Evolutionary conservation across 164 flowering plant genomes (phyloP), one percentile per base, ranked within the genome.

Genomic region (Buxus sempervirens): DNA sequence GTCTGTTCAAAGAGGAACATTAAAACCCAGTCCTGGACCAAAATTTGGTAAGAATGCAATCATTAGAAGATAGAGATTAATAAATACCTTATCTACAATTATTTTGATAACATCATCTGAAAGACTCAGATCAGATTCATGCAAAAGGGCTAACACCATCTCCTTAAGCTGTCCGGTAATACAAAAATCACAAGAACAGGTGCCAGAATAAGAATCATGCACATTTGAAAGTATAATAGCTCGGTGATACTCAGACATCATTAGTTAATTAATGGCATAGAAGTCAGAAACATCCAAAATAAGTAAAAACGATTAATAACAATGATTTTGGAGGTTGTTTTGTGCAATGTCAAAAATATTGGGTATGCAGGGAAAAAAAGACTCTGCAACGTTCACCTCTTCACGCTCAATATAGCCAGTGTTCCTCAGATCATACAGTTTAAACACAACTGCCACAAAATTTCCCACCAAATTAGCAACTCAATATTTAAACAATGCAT

Each of bases 371-470:
- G 28, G 28, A 64, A 27, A 15, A 59, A 22, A 23, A 65, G 38
- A 20, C 16, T 9, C 42, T n/a, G 49, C 26, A 23, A 53, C 58
- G 64, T 26, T 82, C 67, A 94, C 98, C 86, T 90, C 95, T 4
- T 84, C 88, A 21, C 79, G 88, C 70, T 88, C 96, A 24, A 94
- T 94, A 80, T 56, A 94, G 28, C 97, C 95, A 24, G 92, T 90
- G 51, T 80, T 80, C 73, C 85, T 77, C 51, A 87, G 76, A 80
- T 91, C 97, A 70, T 85, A 91, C 72, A 94, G 71, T 65, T 72
- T 83, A 67, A 91, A 91, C 41, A 86, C 80, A 79, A 91, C 97
- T 94, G 90, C 79, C 72, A 80, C 55, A 63, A 73, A 13, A 68
- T 23, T 61, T 62, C 8, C 65, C 19, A n/a, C 1, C 15, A 62